Evolutionary conservation across 768 basidiomycete genomes (phyloP), one percentile per base, ranked within the genome.

Genomic region (Kwoniella bestiolae): DNA sequence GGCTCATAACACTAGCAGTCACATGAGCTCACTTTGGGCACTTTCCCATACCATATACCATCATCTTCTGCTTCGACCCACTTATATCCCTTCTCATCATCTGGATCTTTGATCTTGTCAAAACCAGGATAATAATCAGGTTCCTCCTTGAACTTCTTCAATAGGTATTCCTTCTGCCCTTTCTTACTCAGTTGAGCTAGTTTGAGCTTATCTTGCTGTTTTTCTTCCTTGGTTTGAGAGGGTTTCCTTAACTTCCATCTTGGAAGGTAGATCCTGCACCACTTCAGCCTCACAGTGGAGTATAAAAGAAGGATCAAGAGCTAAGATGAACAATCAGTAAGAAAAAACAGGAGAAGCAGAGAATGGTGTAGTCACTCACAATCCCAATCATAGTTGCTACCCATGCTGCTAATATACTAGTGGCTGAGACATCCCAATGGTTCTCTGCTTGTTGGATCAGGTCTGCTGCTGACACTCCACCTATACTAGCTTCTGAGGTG

Each of bases 361-460:
- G 29, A 8, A 1, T 16, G 9, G n/a, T 41, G 3, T 55, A 21
- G 32, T 29, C 4, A 71, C 75, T 65, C 50, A 77, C 76, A n/a
- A 65, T 57, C n/a, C 64, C 76, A 9, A 68, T 29, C 14, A 60
- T 45, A 3, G 69, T 69, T 21, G 70, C 26, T 38, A 32, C 64
- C 76, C 76, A 77, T 5, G 76, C 73, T 16, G 64, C 63, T 14
- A 77, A 57, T 11, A 77, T 63, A 7, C 71, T 75, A 3, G 65
- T 61, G 5, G 68, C 71, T 7, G 61, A 65, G 45, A 73, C 71
- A 41, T 72, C 71, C 68, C 68, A 77, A 45, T 73, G 73, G 44
- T 65, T 52, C 49, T 77, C 68, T 3, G 76, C 71, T 46, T 71
- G 45, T 29, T 68, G 47, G 45, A 75, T 71, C 9, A 77, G 65